Percentiles rank a stretch among this genome's conserved stretches.
Conservation (phyloP, 768 basidiomycete genomes). For the Candolleomyces aberdarensis region DNA sequence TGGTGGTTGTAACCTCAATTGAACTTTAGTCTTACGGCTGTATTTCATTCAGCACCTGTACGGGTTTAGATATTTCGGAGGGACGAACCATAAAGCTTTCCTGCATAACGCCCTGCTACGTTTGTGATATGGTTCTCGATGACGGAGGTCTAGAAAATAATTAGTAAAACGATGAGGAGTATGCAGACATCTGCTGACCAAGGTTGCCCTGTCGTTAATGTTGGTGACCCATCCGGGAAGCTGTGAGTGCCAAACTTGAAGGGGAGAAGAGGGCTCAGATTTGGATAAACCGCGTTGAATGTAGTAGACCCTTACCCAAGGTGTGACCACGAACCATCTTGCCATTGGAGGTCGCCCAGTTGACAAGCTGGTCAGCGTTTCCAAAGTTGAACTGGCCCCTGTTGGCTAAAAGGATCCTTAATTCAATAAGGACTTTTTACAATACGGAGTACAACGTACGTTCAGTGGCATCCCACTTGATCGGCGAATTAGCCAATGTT, state of each 20-base stretch:
- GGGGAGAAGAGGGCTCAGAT: neutral
- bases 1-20: neutral
- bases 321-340: slow-evolving; percentile 40
- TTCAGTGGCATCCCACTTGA: slow-evolving; percentile 39
- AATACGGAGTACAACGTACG: slow-evolving; percentile 15
- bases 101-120: slow-evolving; percentile 39
- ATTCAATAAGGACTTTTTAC: neutral
- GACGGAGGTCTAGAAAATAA: slow-evolving; percentile 23
- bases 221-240: slow-evolving; percentile 35
- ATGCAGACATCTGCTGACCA: slow-evolving; percentile 17
- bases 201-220: slow-evolving; percentile 28
- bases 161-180: neutral
- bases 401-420: neutral
- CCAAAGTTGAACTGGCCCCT: slow-evolving; percentile 32
- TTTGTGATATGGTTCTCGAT: slow-evolving; percentile 39
- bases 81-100: slow-evolving; percentile 28
- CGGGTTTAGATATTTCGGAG: neutral
- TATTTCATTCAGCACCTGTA: neutral
- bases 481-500: neutral
- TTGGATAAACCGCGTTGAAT: neutral
- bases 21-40: neutral
- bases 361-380: slow-evolving; percentile 34
- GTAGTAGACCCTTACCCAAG: slow-evolving; percentile 21
- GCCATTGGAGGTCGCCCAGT: slow-evolving; percentile 37
- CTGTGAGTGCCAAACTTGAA: slow-evolving; percentile 32